phyloP scores from a whole-genome alignment of 2,329 filamentous ascomycete genomes.

The Fonsecaea pedrosoi region DNA sequence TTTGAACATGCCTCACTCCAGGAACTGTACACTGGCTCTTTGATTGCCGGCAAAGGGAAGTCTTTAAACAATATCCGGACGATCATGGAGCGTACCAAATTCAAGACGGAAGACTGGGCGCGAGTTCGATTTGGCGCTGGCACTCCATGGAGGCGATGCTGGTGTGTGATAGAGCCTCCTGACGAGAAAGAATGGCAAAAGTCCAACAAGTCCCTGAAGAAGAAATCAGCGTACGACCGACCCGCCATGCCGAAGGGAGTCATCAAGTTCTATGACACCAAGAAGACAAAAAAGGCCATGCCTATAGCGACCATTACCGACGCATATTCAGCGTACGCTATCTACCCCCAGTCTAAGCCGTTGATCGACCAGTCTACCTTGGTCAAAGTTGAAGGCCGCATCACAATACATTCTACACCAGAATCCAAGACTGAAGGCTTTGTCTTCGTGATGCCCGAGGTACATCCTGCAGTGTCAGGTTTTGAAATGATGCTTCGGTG shows the following conservation, averaged over 20 bases:
- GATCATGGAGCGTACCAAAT: slow-evolving; percentile 81
- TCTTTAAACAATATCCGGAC: slow-evolving; percentile 84
- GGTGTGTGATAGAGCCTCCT: slow-evolving; percentile 91
- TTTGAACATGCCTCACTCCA: slow-evolving; percentile 92
- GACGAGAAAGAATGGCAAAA: slow-evolving; percentile 92
- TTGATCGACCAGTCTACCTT: slow-evolving; percentile 93
- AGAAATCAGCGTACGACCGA: slow-evolving; percentile 83
- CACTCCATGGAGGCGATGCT: slow-evolving; percentile 94
- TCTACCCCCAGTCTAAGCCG: slow-evolving; percentile 93
- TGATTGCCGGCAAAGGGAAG: slow-evolving; percentile 95
- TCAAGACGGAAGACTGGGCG: slow-evolving; percentile 89
- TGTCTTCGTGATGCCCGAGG: slow-evolving; percentile 97
- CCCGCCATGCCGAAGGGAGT: slow-evolving; percentile 77
- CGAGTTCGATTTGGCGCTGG: slow-evolving; percentile 94
- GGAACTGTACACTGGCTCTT: slow-evolving; percentile 93
- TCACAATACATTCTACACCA: slow-evolving; percentile 82
- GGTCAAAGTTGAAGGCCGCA: slow-evolving; percentile 89
- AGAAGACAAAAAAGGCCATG: slow-evolving; percentile 86
- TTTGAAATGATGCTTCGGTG: slow-evolving; percentile 96
- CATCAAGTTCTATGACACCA: slow-evolving; percentile 94
- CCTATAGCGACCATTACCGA: slow-evolving; percentile 93
- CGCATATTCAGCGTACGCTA: slow-evolving; percentile 89
- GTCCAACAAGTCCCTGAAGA: slow-evolving; percentile 79
- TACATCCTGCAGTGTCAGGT: slow-evolving; percentile 86
- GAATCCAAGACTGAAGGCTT: slow-evolving; percentile 86